Evolutionary conservation across 306 rosid species (phyloP).

Genomic region (Quercus alba): DNA sequence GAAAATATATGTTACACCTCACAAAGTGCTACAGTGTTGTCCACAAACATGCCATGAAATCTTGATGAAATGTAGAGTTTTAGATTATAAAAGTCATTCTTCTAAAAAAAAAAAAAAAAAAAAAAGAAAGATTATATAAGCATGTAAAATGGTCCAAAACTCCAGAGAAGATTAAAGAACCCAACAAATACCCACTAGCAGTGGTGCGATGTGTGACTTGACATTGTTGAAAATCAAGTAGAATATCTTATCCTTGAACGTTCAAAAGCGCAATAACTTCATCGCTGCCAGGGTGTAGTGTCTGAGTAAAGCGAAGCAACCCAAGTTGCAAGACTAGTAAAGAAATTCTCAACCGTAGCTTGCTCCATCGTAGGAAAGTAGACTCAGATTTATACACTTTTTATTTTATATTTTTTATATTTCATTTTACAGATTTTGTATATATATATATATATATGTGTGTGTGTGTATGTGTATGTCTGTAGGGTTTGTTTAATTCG

Average conservation of each 20-base stretch:
- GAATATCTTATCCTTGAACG: constrained; percentile 45
- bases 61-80: too few relatives aligned
- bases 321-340: constrained; percentile 24
- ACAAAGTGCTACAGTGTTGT: too few relatives aligned
- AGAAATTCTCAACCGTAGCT: constrained; percentile 34
- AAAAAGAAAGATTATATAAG: too few relatives aligned
- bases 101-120: too few relatives aligned
- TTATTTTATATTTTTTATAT: too few relatives aligned
- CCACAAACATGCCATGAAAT: too few relatives aligned
- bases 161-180: background rate
- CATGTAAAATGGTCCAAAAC: background rate
- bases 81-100: too few relatives aligned
- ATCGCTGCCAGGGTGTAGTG: constrained; percentile 12
- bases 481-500: too few relatives aligned
- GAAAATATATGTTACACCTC: too few relatives aligned
- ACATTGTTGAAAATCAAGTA: constrained; percentile 2
- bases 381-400: background rate
- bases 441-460: too few relatives aligned
- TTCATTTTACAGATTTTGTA: too few relatives aligned
- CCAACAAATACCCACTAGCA: constrained; percentile 16
- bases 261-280: constrained; percentile 19
- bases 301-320: constrained; percentile 29
- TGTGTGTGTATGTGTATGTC: too few relatives aligned
- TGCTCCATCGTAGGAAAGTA: constrained; percentile 37
- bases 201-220: constrained; percentile 27